Evolutionary conservation across 2,329 filamentous ascomycete genomes (phyloP).

Genomic region (Colletotrichum cereale): DNA sequence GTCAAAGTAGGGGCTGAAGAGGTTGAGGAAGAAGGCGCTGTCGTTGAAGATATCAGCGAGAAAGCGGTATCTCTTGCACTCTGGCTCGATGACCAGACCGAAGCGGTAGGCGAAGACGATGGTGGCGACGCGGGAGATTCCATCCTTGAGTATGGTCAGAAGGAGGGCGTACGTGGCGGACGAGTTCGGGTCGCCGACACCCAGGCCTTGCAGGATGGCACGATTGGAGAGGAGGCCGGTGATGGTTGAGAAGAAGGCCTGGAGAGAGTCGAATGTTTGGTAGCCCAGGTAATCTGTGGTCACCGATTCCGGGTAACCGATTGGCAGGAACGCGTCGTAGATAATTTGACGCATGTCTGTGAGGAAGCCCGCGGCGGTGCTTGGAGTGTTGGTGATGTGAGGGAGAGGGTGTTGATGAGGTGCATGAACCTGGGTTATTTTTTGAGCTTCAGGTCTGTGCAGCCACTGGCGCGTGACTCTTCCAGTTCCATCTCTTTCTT

Average conservation of each 20-base stretch:
- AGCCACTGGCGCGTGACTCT: slow-evolving; percentile 24
- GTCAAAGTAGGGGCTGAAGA: slow-evolving; percentile 81
- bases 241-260: slow-evolving; percentile 87
- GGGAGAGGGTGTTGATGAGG: neutral
- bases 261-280: slow-evolving; percentile 79
- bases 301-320: slow-evolving; percentile 90
- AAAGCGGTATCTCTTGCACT: slow-evolving; percentile 91
- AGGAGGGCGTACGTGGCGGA: slow-evolving; percentile 86
- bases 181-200: slow-evolving; percentile 83
- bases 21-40: slow-evolving; percentile 85
- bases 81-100: slow-evolving; percentile 85
- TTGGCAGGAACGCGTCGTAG: slow-evolving; percentile 81
- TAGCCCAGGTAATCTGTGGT: slow-evolving; percentile 86
- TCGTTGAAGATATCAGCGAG: slow-evolving; percentile 92
- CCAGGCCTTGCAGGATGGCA: slow-evolving; percentile 83
- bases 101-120: slow-evolving; percentile 88
- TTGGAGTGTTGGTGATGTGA: slow-evolving; percentile 12
- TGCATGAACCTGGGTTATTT: neutral
- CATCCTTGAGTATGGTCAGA: slow-evolving; percentile 85
- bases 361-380: neutral
- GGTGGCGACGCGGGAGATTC: slow-evolving; percentile 83
- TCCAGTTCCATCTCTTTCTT: slow-evolving; percentile 30
- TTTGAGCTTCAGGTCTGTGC: neutral
- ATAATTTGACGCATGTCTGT: slow-evolving; percentile 52
- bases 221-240: slow-evolving; percentile 83